Evolutionary conservation across 148 eudicot species (phyloP), one percentile per base, ranked within the genome.

Genomic region (Chenopodium berlandieri): DNA sequence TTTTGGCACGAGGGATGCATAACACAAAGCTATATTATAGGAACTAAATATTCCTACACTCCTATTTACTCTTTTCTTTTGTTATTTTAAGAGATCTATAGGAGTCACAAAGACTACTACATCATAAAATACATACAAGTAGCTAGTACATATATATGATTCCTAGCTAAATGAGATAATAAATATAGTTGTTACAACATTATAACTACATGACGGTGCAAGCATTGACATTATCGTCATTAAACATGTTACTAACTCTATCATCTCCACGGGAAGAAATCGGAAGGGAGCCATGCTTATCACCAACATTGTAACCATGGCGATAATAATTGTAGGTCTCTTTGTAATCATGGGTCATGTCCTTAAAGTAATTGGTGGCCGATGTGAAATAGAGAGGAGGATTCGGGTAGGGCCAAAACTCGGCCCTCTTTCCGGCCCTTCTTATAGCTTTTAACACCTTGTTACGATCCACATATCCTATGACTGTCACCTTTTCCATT

Each of bases 391-490:
- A 91, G 23, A 96, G 87, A 17, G 99, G 99, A 16, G 88, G 94
- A 77, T 93, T 90, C 0, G 97, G 95, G 77, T 88, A 91, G 0
- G 99, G 95, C 99, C 99, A 96, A 46, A 92, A 96, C 87, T 96
- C 99, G 0, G 99, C 94, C 86, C 98, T 86, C 81, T 96, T 96
- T n/a, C 99, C 99, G 2, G 95, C 87, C 89, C 99, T 88, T 74
- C 99, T 86, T 82, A 96, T 92, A 16, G 91, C 91, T 80, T 96
- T 96, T 1, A 96, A 84, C 80, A 96, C 94, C 85, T 92, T 96
- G 86, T 91, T 92, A 14, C 97, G 88, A 8, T 96, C 99, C 23
- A 96, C 95, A 23, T 96, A 96, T 0, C 99, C 99, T 2, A 89
- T 75, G 2, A 91, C 97, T 0, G 95, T 94, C 79, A 96, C 99